phyloP scores from a whole-genome alignment of 768 basidiomycete species.

The Clitopilus passeckerianus region DNA sequence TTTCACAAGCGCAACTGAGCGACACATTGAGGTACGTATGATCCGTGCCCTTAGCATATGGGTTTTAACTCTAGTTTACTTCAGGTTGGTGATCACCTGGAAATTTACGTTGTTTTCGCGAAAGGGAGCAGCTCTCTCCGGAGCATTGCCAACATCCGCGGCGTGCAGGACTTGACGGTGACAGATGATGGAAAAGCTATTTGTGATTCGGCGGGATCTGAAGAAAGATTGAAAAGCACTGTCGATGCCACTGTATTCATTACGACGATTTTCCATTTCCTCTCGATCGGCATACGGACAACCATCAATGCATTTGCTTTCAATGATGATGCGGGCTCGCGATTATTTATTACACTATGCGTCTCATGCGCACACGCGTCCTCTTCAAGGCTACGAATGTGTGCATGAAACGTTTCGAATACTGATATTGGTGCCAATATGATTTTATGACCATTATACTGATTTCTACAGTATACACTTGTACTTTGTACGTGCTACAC shows the following conservation, averaged over 20 bases:
- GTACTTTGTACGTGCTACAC: not conserved
- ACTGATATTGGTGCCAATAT: not conserved
- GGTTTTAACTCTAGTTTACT: constrained; percentile 4
- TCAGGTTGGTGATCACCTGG: constrained; percentile 92
- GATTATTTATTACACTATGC: not conserved
- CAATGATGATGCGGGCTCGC: constrained; percentile 1
- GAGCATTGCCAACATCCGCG: constrained; percentile 49
- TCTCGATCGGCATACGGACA: constrained; percentile 15
- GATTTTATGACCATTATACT: not conserved
- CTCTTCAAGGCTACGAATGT: not conserved
- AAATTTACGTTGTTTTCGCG: constrained; percentile 84
- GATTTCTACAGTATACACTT: not conserved
- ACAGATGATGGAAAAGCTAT: constrained; percentile 62
- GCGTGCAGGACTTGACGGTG: constrained; percentile 59
- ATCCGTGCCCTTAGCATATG: not conserved
- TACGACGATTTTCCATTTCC: constrained; percentile 4
- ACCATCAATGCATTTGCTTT: constrained; percentile 6
- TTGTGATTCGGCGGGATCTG: constrained; percentile 70
- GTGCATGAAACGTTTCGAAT: not conserved
- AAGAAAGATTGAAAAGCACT: constrained; percentile 65
- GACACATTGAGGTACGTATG: constrained; percentile 85
- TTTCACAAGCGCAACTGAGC: constrained; percentile 95
- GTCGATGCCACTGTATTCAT: not conserved
- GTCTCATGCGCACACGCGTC: not conserved
- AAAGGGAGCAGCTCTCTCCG: constrained; percentile 54